phyloP scores from a whole-genome alignment of 345 rosid genomes.

The Melastoma malabathricum region DNA sequence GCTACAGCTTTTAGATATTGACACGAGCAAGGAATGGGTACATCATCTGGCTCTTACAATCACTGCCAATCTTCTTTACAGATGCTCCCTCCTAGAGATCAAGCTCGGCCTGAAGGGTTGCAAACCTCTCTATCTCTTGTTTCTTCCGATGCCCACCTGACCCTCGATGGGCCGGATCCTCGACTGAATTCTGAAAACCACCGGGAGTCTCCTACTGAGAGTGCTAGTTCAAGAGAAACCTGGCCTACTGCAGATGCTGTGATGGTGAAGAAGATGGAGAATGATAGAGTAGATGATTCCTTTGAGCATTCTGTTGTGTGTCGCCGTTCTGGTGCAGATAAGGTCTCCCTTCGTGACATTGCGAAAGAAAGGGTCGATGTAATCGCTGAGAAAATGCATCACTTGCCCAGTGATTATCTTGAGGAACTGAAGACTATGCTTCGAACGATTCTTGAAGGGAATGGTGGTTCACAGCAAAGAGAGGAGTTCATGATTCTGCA shows the following conservation, averaged over 20 bases:
- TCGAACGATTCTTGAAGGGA: constrained; percentile 69
- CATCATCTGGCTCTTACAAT: constrained; percentile 83
- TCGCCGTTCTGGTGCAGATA: constrained; percentile 53
- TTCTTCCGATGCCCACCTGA: constrained; percentile 51
- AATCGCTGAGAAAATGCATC: constrained; percentile 64
- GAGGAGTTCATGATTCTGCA: constrained; percentile 72
- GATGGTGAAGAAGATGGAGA: constrained; percentile 50
- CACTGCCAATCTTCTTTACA: constrained; percentile 41
- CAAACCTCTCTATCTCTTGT: constrained; percentile 59
- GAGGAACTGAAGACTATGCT: constrained; percentile 77
- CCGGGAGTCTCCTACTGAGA: constrained; percentile 91
- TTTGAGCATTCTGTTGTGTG: constrained; percentile 57
- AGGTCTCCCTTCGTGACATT: constrained; percentile 64
- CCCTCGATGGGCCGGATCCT: constrained; percentile 46
- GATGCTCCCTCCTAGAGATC: constrained; percentile 92
- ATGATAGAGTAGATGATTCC: constrained; percentile 44
- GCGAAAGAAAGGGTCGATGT: constrained; percentile 79
- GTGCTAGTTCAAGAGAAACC: constrained; percentile 92
- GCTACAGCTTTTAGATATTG: too few species aligned
- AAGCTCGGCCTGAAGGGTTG: constrained; percentile 43
- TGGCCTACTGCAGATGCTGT: constrained; percentile 72
- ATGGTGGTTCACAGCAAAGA: constrained; percentile 62
- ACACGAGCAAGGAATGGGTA: constrained; percentile 39
- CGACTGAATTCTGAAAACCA: constrained; percentile 57
- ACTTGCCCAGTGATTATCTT: constrained; percentile 55